phyloP scores from a whole-genome alignment of 2,329 filamentous ascomycete genomes.

The Stachybotrys elegans region DNA sequence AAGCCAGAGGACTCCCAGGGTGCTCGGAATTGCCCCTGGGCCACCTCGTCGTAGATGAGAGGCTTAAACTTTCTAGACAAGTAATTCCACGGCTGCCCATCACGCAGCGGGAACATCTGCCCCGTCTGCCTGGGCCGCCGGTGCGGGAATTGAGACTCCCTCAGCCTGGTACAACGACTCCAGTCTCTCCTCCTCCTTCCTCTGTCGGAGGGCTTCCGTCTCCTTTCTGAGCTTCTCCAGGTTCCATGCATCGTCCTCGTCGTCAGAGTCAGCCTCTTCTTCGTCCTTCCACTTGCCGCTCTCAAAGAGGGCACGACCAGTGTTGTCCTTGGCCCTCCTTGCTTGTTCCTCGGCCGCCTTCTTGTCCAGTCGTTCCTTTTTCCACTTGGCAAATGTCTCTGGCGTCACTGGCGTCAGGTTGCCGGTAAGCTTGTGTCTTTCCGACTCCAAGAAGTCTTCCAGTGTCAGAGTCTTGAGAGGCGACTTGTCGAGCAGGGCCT shows the following conservation, averaged over 20 bases:
- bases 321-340: conserved; percentile 88
- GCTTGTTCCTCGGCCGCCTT: conserved; percentile 92
- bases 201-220: conserved; percentile 69
- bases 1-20: no score
- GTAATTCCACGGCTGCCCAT: no score
- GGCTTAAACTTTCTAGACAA: no score
- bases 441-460: conserved; percentile 94
- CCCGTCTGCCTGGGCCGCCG: not conserved
- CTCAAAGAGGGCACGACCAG: conserved; percentile 91
- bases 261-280: conserved; percentile 46
- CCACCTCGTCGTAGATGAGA: not conserved
- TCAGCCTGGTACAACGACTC: conserved; percentile 19
- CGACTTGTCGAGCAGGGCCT: conserved; percentile 92
- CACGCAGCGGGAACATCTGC: no score
- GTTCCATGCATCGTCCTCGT: conserved; percentile 69
- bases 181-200: conserved; percentile 72
- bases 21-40: conserved; percentile 21
- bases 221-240: conserved; percentile 76
- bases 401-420: conserved; percentile 89
- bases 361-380: conserved; percentile 89
- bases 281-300: conserved; percentile 84
- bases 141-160: not conserved
- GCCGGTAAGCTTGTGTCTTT: conserved; percentile 91
- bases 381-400: conserved; percentile 94
- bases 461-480: conserved; percentile 90